Evolutionary conservation across 2,329 filamentous ascomycete species (phyloP), one percentile per base, ranked within the genome.

Genomic region (Immersiporthe knoxdaviesiana): DNA sequence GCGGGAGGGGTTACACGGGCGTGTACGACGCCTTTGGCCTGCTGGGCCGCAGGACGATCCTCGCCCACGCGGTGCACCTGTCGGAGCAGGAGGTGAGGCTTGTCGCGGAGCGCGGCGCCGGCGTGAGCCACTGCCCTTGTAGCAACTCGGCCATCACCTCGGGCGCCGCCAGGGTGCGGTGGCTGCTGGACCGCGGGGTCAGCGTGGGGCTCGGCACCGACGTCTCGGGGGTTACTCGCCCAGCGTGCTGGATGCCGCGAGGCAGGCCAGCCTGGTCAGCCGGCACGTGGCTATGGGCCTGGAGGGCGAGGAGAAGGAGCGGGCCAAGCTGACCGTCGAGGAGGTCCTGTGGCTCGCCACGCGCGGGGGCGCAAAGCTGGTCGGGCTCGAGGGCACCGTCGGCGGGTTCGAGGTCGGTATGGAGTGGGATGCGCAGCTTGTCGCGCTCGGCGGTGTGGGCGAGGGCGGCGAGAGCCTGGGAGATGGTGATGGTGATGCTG

Each of bases 331-430:
- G 60, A 89, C 87, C n/a, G 91, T 96, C 1, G 92, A 94, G 69
- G 95, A 99, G 79, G 93, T 90, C 18, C 77, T 99, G 66, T 97
- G 92, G 77, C 86, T 99, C 0, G 95, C 90, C 0, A 99, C 96
- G 1, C 82, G 89, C n/a, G 96, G 96, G 14, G 96, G 96, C 0
- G 96, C 96, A 0, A 84, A 86, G 44, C 92, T 96, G 1, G 86
- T 98, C 0, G 92, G 93, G 0, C 82, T 98, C 71, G 86, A 85
- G 54, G 84, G 87, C 11, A 87, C 83, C 70, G 85, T 98, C 21
- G 96, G 96, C 2, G 90, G 85, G 0, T 98, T 98, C 77, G 92
- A 93, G 72, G 86, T 91, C 0, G 96, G 94, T 0, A 96, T 91
- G 90, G 87, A 93, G 72, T 98, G 91, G 88, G 96, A 99, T 84